Evolutionary conservation across 371 early-diverging fungal genomes (phyloP).

Genomic region (Syncephalis fuscata): DNA sequence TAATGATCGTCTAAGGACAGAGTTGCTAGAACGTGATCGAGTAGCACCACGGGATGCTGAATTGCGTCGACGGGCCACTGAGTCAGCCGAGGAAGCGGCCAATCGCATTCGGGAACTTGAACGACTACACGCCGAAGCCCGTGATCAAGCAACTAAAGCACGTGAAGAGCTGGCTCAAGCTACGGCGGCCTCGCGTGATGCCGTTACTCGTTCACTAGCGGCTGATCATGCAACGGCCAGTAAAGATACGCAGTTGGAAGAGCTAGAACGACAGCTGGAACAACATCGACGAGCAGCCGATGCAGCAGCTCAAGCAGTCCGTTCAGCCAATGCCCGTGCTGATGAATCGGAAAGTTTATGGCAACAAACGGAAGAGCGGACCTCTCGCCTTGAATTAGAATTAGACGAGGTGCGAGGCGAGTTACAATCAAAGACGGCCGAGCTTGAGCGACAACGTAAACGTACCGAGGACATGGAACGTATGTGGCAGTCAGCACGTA

Average conservation of each 20-base stretch:
- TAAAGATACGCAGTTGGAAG: conserved; percentile 11
- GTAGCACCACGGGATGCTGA: too few species aligned
- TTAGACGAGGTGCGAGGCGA: too few species aligned
- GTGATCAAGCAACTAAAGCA: conserved; percentile 26
- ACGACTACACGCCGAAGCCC: conserved; percentile 21
- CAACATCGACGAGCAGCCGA: conserved; percentile 17
- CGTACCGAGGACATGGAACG: too few species aligned
- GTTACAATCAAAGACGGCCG: neutral
- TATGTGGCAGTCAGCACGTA: too few species aligned
- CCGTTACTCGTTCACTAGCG: conserved; percentile 11
- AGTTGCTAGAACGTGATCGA: too few species aligned
- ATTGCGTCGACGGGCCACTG: conserved; percentile 26
- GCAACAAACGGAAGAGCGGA: conserved; percentile 4
- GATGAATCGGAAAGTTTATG: conserved; percentile 14
- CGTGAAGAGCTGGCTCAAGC: conserved; percentile 13
- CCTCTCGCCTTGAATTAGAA: too few species aligned
- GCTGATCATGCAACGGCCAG: conserved; percentile 8
- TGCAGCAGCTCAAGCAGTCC: conserved; percentile 12
- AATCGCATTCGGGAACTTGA: conserved; percentile 23
- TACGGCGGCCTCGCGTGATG: conserved; percentile 9
- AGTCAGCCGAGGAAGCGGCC: conserved; percentile 28
- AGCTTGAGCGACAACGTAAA: conserved; percentile 6
- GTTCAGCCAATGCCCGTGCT: conserved; percentile 16
- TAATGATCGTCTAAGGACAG: conserved; percentile 18
- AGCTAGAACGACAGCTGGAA: conserved; percentile 10